Evolutionary conservation across 306 rosid species (phyloP).

Genomic region (Dalbergia cochinchinensis): DNA sequence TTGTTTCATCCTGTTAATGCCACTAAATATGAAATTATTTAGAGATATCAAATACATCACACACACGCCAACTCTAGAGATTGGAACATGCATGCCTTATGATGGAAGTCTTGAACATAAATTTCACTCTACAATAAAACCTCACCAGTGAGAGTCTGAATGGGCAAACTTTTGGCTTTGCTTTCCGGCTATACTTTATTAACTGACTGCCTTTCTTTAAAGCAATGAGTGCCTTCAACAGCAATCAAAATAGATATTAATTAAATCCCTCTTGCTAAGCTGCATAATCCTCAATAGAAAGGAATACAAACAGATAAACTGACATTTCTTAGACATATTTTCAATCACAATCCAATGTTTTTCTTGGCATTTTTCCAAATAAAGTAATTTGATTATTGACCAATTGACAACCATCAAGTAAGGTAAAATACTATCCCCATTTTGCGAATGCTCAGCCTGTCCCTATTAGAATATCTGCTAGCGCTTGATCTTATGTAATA

Average conservation of each 20-base stretch:
- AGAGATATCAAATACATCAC: constrained; percentile 43
- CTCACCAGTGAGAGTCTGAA: constrained; percentile 84
- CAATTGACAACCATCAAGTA: background rate
- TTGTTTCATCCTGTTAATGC: constrained; percentile 80
- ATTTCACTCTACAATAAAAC: constrained; percentile 34
- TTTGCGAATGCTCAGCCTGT: background rate
- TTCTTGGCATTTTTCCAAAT: background rate
- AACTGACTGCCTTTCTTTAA: constrained; percentile 78
- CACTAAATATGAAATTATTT: constrained; percentile 60
- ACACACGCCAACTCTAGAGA: constrained; percentile 21
- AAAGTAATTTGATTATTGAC: background rate
- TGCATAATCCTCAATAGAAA: constrained; percentile 25
- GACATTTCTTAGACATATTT: constrained; percentile 20
- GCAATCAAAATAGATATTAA: constrained; percentile 42
- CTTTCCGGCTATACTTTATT: constrained; percentile 77
- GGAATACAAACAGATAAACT: constrained; percentile 23
- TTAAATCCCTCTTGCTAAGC: constrained; percentile 21
- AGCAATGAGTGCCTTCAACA: constrained; percentile 67
- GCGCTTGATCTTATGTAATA: constrained; percentile 13
- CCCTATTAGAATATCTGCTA: constrained; percentile 8
- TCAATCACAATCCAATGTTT: background rate
- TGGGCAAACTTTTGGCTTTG: constrained; percentile 78
- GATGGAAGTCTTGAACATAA: background rate
- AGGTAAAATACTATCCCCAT: background rate
- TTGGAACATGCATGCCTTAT: constrained; percentile 2